Conservation (phyloP, 2,329 filamentous ascomycete species). For the Exserohilum turcica region DNA sequence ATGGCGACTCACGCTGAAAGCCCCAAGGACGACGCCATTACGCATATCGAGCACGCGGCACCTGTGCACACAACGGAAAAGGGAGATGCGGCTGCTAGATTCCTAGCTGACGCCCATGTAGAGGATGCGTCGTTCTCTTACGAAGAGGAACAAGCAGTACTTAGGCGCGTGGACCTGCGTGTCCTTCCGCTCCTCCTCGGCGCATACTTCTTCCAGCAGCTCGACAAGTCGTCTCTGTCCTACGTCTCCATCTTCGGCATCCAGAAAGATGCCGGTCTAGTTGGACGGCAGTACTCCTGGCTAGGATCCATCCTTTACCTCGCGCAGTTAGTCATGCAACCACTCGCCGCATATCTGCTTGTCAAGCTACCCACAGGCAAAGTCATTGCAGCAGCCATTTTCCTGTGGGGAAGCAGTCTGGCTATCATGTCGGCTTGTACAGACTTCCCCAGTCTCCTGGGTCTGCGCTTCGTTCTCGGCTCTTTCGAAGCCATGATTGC, state of each 20-base stretch:
- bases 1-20: conserved; percentile 13
- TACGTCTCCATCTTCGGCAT: conserved; percentile 59
- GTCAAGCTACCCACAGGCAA: conserved; percentile 65
- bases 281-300: conserved; percentile 62
- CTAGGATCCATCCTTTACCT: conserved; percentile 65
- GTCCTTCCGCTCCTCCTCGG: conserved; percentile 60
- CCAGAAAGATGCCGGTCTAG: conserved; percentile 54
- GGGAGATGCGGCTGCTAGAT: conserved; percentile 54
- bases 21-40: conserved; percentile 21
- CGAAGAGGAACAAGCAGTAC: conserved; percentile 58
- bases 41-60: conserved; percentile 19
- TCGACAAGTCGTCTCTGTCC: conserved; percentile 54
- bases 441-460: conserved; percentile 46
- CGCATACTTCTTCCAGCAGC: conserved; percentile 65
- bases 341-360: conserved; percentile 57
- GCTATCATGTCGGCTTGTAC: conserved; percentile 59
- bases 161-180: conserved; percentile 56
- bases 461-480: conserved; percentile 50
- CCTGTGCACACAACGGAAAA: conserved; percentile 1
- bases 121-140: conserved; percentile 51
- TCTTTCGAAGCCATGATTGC: conserved; percentile 44
- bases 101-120: conserved; percentile 50
- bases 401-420: conserved; percentile 60
- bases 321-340: conserved; percentile 60
- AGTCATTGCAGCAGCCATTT: conserved; percentile 57